phyloP scores from a whole-genome alignment of 352 stramenopile species.

The Plasmopara muralis region DNA sequence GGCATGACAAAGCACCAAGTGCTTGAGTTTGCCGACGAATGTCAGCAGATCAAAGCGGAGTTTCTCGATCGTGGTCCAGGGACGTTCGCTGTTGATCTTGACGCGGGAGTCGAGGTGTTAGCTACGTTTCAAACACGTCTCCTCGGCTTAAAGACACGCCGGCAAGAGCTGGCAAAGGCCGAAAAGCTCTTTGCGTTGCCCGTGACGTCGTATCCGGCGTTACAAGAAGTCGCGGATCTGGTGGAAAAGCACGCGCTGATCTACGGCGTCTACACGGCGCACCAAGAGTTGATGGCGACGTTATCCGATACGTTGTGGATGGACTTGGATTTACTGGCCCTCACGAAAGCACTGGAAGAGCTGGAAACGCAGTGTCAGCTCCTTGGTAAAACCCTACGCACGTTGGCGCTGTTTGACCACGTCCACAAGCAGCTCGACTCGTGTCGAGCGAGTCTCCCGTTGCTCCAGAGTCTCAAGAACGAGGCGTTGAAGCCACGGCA shows the following conservation, averaged over 20 bases:
- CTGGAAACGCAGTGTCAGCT: slow-evolving; percentile 90
- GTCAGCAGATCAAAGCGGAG: slow-evolving; percentile 77
- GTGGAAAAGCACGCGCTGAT: slow-evolving; percentile 87
- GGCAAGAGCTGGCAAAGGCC: slow-evolving; percentile 89
- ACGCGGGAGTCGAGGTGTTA: slow-evolving; percentile 86
- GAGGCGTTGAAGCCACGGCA: slow-evolving; percentile 90
- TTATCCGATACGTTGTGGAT: slow-evolving; percentile 89
- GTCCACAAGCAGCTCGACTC: slow-evolving; percentile 88
- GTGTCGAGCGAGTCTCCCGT: slow-evolving; percentile 92
- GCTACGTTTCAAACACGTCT: slow-evolving; percentile 81
- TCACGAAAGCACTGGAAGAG: slow-evolving; percentile 90
- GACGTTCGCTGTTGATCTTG: slow-evolving; percentile 76
- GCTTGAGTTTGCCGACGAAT: slow-evolving; percentile 82
- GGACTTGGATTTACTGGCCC: slow-evolving; percentile 87
- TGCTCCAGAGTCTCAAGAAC: slow-evolving; percentile 93
- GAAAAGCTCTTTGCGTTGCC: slow-evolving; percentile 91
- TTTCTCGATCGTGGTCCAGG: slow-evolving; percentile 85
- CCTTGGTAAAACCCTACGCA: slow-evolving; percentile 86
- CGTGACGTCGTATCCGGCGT: slow-evolving; percentile 87
- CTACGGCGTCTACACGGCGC: slow-evolving; percentile 89
- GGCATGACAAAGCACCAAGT: slow-evolving; percentile 91
- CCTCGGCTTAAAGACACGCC: slow-evolving; percentile 57
- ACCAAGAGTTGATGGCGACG: slow-evolving; percentile 90
- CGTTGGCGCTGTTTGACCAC: slow-evolving; percentile 87
- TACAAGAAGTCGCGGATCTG: slow-evolving; percentile 80